A percentile compares a stretch with the other conserved stretches of the same genome.
phyloP scores from a whole-genome alignment of 306 rosid species.

The Dryas octopetala region DNA sequence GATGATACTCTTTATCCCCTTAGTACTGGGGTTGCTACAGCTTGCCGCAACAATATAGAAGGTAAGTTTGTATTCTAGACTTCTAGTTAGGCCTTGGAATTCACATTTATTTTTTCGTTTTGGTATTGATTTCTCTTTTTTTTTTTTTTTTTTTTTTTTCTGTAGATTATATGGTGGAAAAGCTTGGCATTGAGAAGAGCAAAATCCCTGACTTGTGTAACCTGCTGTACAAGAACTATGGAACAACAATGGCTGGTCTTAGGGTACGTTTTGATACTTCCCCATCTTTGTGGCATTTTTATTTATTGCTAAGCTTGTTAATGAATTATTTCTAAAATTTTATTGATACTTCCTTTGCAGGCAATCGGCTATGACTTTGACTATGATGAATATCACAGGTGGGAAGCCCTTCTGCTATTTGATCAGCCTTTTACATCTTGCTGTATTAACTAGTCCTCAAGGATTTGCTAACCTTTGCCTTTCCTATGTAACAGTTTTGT shows the following conservation, averaged over 20 bases:
- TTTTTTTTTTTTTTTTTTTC: neutral
- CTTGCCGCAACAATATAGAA: conserved; percentile 70
- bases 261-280: conserved; percentile 52
- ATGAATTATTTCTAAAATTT: conserved; percentile 1
- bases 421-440: neutral
- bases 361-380: conserved; percentile 93
- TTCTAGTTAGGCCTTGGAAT: neutral
- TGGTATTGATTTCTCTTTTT: neutral
- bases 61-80: conserved; percentile 35
- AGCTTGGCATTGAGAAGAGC: conserved; percentile 75
- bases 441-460: neutral
- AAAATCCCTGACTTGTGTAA: conserved; percentile 58
- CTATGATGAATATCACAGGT: conserved; percentile 91
- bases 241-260: conserved; percentile 97
- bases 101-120: conserved; percentile 7
- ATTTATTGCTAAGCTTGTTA: neutral
- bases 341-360: conserved; percentile 42
- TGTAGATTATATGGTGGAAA: conserved; percentile 79
- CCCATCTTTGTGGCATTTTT: neutral
- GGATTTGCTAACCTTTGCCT: conserved; percentile 13
- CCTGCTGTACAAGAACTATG: conserved; percentile 79
- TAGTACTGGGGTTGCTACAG: conserved; percentile 66
- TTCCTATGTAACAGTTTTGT: conserved; percentile 54
- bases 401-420: conserved; percentile 11
- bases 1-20: conserved; percentile 93